A percentile compares a stretch with the other conserved stretches of the same genome.
These are phyloP conservation scores for Plasmodium inui DNA, from an alignment of 169 alveolate genomes.

Conservation along the genomic window DNA sequence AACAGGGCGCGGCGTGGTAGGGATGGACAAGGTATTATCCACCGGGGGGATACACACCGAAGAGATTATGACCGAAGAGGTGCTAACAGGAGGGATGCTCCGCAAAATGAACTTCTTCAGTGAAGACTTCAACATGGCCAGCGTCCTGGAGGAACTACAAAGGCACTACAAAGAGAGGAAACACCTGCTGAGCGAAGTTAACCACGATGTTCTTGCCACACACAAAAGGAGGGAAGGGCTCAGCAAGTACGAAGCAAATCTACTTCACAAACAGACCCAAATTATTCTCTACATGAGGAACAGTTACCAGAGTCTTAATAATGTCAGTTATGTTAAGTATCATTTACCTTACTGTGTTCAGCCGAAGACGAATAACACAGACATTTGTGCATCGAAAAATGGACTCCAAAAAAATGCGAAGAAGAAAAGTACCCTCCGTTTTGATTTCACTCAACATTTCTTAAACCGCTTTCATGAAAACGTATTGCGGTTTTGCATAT, in stretches of 20 bases:
- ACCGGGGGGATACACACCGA: neutral
- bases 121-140: constrained; percentile 34
- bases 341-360: constrained; percentile 64
- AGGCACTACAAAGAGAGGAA: constrained; percentile 13
- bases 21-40: neutral
- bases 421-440: constrained; percentile 21
- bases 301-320: constrained; percentile 25
- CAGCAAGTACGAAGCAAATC: constrained; percentile 23
- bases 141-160: constrained; percentile 17
- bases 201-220: neutral
- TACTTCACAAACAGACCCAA: constrained; percentile 25
- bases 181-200: constrained; percentile 34
- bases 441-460: neutral
- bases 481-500: neutral
- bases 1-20: neutral
- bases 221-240: constrained; percentile 10
- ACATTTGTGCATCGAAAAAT: constrained; percentile 17
- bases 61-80: too few species aligned
- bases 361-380: constrained; percentile 65
- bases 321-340: constrained; percentile 49
- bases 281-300: constrained; percentile 13
- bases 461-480: neutral
- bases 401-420: constrained; percentile 2
- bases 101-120: constrained; percentile 46
- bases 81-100: neutral